Percentiles rank a stretch among this genome's conserved stretches.
Conservation (phyloP, 2,329 filamentous ascomycete species). For the Spiromastix sp. region DNA sequence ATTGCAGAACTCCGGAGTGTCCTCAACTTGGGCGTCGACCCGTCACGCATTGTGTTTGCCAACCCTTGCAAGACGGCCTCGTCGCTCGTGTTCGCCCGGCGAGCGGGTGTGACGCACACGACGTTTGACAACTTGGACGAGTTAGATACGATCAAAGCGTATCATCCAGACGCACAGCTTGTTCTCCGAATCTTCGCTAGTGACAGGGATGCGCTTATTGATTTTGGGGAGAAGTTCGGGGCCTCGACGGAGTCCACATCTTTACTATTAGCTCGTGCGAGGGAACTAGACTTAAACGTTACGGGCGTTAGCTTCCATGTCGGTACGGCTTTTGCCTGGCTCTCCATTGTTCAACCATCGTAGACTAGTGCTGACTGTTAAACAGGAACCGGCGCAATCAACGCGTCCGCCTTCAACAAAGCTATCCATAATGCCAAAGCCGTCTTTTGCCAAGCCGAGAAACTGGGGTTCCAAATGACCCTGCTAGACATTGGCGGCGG, state of each 20-base stretch:
- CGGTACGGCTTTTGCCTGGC: no score
- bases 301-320: slow-evolving; percentile 22
- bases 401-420: slow-evolving; percentile 12
- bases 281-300: slow-evolving; percentile 15
- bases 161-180: slow-evolving; percentile 14
- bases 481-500: slow-evolving; percentile 22
- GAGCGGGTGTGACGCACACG: slow-evolving; percentile 12
- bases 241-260: slow-evolving; percentile 13
- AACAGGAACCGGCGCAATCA: no score
- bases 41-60: slow-evolving; percentile 18
- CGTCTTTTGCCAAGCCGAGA: no score
- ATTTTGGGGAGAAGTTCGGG: slow-evolving; percentile 13
- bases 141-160: slow-evolving; percentile 15
- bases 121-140: slow-evolving; percentile 22
- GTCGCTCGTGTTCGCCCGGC: slow-evolving; percentile 12
- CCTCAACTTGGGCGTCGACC: slow-evolving; percentile 15
- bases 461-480: no score
- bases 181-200: slow-evolving; percentile 14
- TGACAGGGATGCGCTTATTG: slow-evolving; percentile 6
- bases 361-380: no score
- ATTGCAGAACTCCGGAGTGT: slow-evolving; percentile 16
- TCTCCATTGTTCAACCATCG: no score
- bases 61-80: slow-evolving; percentile 19
- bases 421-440: no score
- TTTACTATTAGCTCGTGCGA: slow-evolving; percentile 13